Percentiles rank a stretch among this genome's conserved stretches.
Evolutionary conservation across 768 basidiomycete species (phyloP).

Genomic region (Cystofilobasidium bisporidii): DNA sequence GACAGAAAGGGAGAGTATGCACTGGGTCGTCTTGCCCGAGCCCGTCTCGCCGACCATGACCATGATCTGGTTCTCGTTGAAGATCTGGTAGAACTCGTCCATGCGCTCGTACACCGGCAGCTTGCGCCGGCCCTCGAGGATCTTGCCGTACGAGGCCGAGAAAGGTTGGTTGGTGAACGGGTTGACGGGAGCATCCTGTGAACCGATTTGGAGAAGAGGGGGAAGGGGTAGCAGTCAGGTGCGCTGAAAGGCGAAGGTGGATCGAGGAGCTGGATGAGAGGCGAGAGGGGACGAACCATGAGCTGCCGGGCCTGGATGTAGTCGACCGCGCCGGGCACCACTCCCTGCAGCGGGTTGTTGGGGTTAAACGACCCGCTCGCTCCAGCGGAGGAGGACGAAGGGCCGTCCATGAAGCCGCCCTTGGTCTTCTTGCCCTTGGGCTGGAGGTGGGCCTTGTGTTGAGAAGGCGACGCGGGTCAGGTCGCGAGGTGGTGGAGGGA

Average conservation of each 20-base stretch:
- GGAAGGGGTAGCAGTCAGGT: background rate
- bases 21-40: constrained; percentile 93
- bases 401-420: constrained; percentile 5
- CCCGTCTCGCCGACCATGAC: constrained; percentile 86
- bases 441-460: constrained; percentile 17
- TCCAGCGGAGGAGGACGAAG: background rate
- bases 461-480: background rate
- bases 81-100: constrained; percentile 82
- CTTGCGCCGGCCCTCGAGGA: constrained; percentile 71
- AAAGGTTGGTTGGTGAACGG: constrained; percentile 78
- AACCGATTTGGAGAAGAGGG: background rate
- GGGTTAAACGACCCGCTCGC: constrained; percentile 1
- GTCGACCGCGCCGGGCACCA: constrained; percentile 59
- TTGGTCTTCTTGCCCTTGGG: constrained; percentile 10
- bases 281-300: constrained; percentile 51
- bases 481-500: background rate
- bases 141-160: constrained; percentile 71
- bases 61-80: constrained; percentile 68
- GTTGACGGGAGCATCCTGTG: constrained; percentile 68
- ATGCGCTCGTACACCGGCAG: constrained; percentile 87
- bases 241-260: background rate
- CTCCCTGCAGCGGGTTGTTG: constrained; percentile 57
- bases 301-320: constrained; percentile 58
- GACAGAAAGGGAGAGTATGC: constrained; percentile 38
- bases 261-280: background rate